A percentile compares a stretch with the other conserved stretches of the same genome.
These are phyloP conservation scores for Cutaneotrichosporon mucoides DNA, from an alignment of 1,284 basidiomycete species.

Conservation along the genomic window DNA sequence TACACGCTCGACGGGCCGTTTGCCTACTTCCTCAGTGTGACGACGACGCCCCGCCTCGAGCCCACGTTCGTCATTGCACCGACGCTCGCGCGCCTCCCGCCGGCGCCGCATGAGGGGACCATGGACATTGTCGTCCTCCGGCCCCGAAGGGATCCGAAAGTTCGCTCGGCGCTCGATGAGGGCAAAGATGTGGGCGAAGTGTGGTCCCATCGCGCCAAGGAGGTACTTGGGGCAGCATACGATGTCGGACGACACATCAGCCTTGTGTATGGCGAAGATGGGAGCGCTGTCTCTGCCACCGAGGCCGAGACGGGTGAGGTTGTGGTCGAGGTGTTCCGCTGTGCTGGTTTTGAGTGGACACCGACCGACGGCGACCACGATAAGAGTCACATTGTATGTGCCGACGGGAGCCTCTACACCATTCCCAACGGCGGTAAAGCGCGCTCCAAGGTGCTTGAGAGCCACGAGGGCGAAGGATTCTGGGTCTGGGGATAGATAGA, in stretches of 20 bases:
- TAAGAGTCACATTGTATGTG: constrained; percentile 58
- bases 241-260: constrained; percentile 65
- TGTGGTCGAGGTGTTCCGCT: constrained; percentile 77
- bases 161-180: constrained; percentile 24
- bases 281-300: constrained; percentile 14
- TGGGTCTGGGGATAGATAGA: constrained; percentile 25
- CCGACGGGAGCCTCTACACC: constrained; percentile 64
- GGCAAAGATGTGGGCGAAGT: constrained; percentile 46
- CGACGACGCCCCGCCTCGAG: constrained; percentile 80
- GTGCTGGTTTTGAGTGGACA: constrained; percentile 76
- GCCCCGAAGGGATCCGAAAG: constrained; percentile 64
- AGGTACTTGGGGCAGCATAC: constrained; percentile 65
- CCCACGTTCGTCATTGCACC: constrained; percentile 72
- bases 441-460: constrained; percentile 17
- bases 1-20: constrained; percentile 56
- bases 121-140: constrained; percentile 79
- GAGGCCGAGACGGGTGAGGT: constrained; percentile 62
- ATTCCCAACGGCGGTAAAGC: constrained; percentile 57
- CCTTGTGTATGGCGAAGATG: constrained; percentile 54
- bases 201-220: constrained; percentile 42
- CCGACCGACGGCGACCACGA: constrained; percentile 54
- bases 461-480: constrained; percentile 17
- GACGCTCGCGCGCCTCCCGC: constrained; percentile 41
- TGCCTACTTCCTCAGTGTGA: constrained; percentile 73
- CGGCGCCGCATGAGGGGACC: constrained; percentile 47